phyloP scores from a whole-genome alignment of 2,329 filamentous ascomycete genomes.

The Akanthomyces dipterigenus region DNA sequence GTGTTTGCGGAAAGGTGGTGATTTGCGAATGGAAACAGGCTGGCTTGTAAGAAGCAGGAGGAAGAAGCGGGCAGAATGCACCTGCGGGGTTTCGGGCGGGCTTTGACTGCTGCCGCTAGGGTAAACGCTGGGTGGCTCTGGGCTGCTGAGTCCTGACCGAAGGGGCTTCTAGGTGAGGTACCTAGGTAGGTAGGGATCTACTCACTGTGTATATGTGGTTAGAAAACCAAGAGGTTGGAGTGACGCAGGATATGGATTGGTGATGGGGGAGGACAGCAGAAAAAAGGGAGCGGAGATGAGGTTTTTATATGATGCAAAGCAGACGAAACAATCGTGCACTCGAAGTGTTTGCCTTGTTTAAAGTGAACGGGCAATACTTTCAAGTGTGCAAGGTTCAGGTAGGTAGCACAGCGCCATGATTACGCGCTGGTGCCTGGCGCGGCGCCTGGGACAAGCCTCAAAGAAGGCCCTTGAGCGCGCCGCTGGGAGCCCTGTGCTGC shows the following conservation, averaged over 20 bases:
- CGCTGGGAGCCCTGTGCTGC: too few species aligned
- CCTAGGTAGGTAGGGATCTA: too few species aligned
- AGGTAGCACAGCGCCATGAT: neutral
- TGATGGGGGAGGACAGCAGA: neutral
- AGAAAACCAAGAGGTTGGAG: neutral
- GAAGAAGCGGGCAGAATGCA: conserved; percentile 8
- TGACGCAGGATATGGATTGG: too few species aligned
- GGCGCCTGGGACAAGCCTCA: neutral
- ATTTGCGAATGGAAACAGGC: neutral
- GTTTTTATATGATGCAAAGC: neutral
- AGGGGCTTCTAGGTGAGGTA: too few species aligned
- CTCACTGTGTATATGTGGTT: neutral
- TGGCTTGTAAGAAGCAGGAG: neutral
- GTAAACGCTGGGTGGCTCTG: too few species aligned
- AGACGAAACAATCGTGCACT: too few species aligned
- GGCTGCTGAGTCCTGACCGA: too few species aligned
- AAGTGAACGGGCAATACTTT: neutral
- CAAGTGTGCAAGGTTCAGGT: neutral
- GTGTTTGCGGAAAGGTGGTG: neutral
- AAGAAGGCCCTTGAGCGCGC: too few species aligned
- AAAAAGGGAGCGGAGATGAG: neutral
- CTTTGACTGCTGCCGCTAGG: neutral
- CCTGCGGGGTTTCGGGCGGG: conserved; percentile 1
- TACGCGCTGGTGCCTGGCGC: conserved; percentile 3
- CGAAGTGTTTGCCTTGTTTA: too few species aligned